Evolutionary conservation across 805 yeast genomes (phyloP), one percentile per base, ranked within the genome.

Genomic region (Cyberlindnera americana): DNA sequence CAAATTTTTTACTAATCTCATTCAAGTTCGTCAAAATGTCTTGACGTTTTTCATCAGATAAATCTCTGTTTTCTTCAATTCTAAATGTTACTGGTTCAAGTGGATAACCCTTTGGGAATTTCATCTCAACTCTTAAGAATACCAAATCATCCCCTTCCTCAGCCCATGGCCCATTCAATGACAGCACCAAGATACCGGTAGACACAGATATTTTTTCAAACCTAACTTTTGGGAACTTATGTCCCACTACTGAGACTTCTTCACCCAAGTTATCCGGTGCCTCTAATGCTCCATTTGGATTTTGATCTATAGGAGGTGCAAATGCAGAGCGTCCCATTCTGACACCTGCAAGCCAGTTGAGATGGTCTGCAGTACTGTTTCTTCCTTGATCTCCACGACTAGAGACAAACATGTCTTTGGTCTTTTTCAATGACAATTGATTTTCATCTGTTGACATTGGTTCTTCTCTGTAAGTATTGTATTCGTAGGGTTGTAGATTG

Each of bases 301-400:
- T 53, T 19, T 50, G 52, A 22, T 53, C 58, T 19, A 53, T 30
- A 2, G 53, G 45, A 11, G 56, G 54, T 2, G 56, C 52, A 36
- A 54, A 56, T 8, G 59, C 59, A 5, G 61, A 49, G 38, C 59
- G 36, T 12, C 55, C 55, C 54, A 91, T 77, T 41, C 89, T 70
- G 7, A 91, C 95, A 37, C 98, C 97, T 0, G 96, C 81, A 27
- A 95, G 80, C 98, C 98, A 91, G 47, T 83, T 81, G 45, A 91
- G 65, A 55, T 87, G 95, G 50, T 82, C 79, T 22, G 76, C 57
- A 40, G 75, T 74, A 41, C 65, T 69, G 6, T 38, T 47, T 4
- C 17, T 28, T 6, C 28, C 19, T n/a, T 48, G 41, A 16, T 54
- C 56, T 5, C 70, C 72, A 14, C 69, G 61, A 16, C 61, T 64